Evolutionary conservation across 805 yeast genomes (phyloP).

Genomic region (Suhomyces pyralidae): DNA sequence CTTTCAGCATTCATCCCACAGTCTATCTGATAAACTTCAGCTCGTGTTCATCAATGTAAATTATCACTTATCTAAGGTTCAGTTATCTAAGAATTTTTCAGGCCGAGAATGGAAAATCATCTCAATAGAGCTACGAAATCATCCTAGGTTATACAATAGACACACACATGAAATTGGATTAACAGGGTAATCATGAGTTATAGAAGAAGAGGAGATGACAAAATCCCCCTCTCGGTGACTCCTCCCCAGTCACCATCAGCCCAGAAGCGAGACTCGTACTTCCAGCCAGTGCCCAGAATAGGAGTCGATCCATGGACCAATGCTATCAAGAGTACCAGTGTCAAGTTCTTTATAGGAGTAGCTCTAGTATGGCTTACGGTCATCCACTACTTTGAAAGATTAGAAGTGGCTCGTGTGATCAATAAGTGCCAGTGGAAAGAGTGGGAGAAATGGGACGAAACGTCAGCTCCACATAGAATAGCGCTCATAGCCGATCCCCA

Average conservation of each 20-base stretch:
- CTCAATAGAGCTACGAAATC: no score
- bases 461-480: slow-evolving; percentile 44
- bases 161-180: no score
- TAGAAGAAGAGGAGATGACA: slow-evolving; percentile 16
- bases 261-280: not conserved
- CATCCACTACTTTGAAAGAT: slow-evolving; percentile 32
- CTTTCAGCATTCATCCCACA: slow-evolving; percentile 6
- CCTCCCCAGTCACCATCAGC: not conserved
- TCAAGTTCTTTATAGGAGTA: not conserved
- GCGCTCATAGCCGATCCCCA: slow-evolving; percentile 89
- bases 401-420: slow-evolving; percentile 22
- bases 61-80: not conserved
- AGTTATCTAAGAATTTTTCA: not conserved
- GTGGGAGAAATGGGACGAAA: slow-evolving; percentile 59
- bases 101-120: no score
- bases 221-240: not conserved
- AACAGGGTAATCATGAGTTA: slow-evolving; percentile 13
- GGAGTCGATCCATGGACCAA: not conserved
- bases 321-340: not conserved
- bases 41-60: no score
- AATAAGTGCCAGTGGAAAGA: slow-evolving; percentile 49
- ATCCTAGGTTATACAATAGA: no score
- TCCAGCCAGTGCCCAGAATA: not conserved
- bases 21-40: no score
- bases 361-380: slow-evolving; percentile 23